Base-by-base conservation (phyloP, 2,329 filamentous ascomycete genomes). In the Sclerotinia glacialis region DNA sequence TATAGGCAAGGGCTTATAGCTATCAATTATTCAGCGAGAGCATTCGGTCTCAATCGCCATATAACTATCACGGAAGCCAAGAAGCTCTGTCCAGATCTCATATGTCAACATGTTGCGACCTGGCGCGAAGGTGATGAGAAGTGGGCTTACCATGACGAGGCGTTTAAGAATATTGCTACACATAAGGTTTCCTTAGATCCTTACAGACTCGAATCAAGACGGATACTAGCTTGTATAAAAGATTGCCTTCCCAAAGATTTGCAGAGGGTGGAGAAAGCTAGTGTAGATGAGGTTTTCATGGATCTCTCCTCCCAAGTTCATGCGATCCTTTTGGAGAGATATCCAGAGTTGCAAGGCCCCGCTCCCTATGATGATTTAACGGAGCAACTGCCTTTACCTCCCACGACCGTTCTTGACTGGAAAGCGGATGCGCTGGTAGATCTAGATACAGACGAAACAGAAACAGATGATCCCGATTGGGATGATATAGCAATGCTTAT, bases 181-280 rank as follows among this genome's bases (percentile, higher is more conserved):
- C 90, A 97, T 77, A 99, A 99, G 78, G 95, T 98, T 47, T 96
- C 91, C 8, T 81, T 99, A 49, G 95, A 99, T 77, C 92, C 93
- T 12, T 99, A 98, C 78, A 86, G 95, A 46, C 82, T 91, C 40
- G 86, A 97, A 78, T 96, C 91, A 23, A 85, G 93, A 69, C 90
- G 85, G 79, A 97, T 98, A 67, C 77, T 98, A 72, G 85, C 87
- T 14, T 79, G 87, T 66, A 91, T 98, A 75, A 94, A 93, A 75
- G 89, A 90, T 5, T 81, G 81, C 44, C 79, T 97, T 54, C 89
- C 90, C 1, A 76, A 83, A 0, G 78, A 85, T 53, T 76, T 87
- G 69, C 90, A 92, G 76, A 87, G 83, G 73, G 86, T 97, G 54
- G 94, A 99, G 80, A 99, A 98, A 77, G 95, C 94, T 23, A 89